Base-by-base conservation (phyloP, 306 rosid species). In the Casuarina glauca region DNA sequence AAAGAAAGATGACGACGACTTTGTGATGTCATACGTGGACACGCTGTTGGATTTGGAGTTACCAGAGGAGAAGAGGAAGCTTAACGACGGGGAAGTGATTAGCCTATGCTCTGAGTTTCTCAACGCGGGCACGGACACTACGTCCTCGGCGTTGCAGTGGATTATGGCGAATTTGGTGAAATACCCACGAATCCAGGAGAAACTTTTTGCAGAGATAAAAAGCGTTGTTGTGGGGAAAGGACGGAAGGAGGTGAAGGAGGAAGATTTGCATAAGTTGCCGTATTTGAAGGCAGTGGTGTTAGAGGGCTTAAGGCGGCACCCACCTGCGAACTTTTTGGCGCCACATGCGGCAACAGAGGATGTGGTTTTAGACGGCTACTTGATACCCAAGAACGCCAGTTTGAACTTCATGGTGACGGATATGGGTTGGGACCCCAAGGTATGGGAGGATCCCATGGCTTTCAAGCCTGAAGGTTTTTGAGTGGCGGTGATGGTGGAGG, bases 381-480 rank as follows among this genome's bases (percentile, higher is more conserved):
- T 70, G 67, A 80, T 86, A 45, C 89, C 89, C 11, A 77, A 70
- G 9, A 48, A 68, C 76, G 86, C 82, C 0, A 53, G 81, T 19
- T 70, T 86, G 15, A 82, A 86, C 80, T 86, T 86, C 66, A 15
- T 82, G 74, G 89, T 86, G 76, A 82, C 86, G 2, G 84, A 87
- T 9, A 84, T 84, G 42, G 90, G 88, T 19, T 51, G 80, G 84
- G 88, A 87, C 61, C 69, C 76, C 13, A 73, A 83, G 11, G 84
- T 79, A 45, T 86, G 89, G 89, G 86, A 86, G 69, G 89, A 86
- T 2, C 89, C 87, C 0, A 48, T 84, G 84, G 74, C 57, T 42
- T 86, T 86, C 48, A 86, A 70, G 71, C 89, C 89, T 8, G 89
- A 74, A 86, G 89, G 36, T 86, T 86, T 63, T 42, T 82, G 76